A percentile compares a stretch with the other conserved stretches of the same genome.
These are phyloP conservation scores for Aspergillus biplanus DNA, from an alignment of 495 filamentous ascomycete species.

Conservation along the genomic window DNA sequence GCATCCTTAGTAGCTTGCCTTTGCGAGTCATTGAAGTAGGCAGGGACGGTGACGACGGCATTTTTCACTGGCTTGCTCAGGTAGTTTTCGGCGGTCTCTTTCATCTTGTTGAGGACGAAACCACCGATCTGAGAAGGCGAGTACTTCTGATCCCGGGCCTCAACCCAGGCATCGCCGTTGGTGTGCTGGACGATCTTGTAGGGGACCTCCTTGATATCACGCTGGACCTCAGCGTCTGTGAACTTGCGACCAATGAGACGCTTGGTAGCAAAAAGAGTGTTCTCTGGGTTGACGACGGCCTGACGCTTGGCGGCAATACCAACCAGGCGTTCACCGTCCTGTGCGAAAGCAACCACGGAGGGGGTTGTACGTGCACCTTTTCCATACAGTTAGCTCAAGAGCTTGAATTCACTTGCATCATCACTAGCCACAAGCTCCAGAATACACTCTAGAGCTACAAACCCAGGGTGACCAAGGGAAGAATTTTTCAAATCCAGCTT, in stretches of 20 bases:
- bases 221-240: conserved; percentile 93
- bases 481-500: conserved; percentile 37
- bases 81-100: conserved; percentile 94
- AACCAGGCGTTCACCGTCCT: conserved; percentile 96
- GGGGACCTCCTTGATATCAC: conserved; percentile 96
- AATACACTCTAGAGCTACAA: no score
- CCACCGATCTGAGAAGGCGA: conserved; percentile 98
- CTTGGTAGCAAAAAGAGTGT: conserved; percentile 99
- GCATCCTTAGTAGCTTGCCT: conserved; percentile 98
- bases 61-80: conserved; percentile 89
- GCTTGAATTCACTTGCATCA: not conserved
- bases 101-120: conserved; percentile 97
- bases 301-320: conserved; percentile 99
- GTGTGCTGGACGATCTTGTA: conserved; percentile 99
- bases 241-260: conserved; percentile 99
- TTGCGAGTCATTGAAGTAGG: conserved; percentile 98
- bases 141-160: conserved; percentile 95
- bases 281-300: conserved; percentile 98
- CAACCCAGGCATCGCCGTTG: conserved; percentile 98
- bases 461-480: conserved; percentile 4
- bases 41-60: conserved; percentile 93
- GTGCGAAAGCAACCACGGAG: conserved; percentile 94
- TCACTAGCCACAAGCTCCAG: no score
- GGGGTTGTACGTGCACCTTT: conserved; percentile 93
- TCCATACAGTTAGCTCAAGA: conserved; percentile 22